phyloP scores from a whole-genome alignment of 2,329 filamentous ascomycete genomes.

The Talaromyces pinophilus region DNA sequence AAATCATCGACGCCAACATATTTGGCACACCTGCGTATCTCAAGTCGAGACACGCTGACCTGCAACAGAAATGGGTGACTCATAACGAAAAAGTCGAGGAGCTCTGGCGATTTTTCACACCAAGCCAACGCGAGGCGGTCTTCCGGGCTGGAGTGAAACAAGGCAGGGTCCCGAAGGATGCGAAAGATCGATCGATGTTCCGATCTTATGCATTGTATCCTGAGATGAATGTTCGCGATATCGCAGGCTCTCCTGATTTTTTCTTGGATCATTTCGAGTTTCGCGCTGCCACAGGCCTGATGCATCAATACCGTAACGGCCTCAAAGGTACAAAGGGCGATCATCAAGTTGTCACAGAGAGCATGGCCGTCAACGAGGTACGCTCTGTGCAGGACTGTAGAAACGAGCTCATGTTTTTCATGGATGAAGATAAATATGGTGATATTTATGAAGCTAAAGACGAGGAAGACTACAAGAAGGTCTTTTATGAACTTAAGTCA shows the following conservation, averaged over 20 bases:
- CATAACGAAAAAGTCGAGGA: neutral
- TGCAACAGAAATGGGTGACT: neutral
- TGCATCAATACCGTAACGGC: neutral
- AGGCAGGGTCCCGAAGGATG: neutral
- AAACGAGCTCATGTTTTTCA: neutral
- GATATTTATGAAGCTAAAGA: neutral
- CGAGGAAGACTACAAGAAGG: neutral
- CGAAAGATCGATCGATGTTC: neutral
- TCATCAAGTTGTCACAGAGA: neutral
- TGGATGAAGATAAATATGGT: conserved; percentile 6
- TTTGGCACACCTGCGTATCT: conserved; percentile 2
- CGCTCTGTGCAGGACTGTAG: neutral
- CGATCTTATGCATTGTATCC: neutral
- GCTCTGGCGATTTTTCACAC: conserved; percentile 8
- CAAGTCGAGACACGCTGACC: neutral
- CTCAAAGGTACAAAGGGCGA: conserved; percentile 5
- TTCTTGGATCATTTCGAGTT: conserved; percentile 10
- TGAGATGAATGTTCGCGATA: conserved; percentile 9
- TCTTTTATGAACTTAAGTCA: neutral
- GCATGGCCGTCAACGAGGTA: neutral
- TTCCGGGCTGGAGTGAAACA: neutral
- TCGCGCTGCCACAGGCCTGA: neutral
- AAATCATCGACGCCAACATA: neutral
- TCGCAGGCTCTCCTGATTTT: neutral
- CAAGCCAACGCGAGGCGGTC: neutral